Base-by-base conservation (phyloP, 2,329 filamentous ascomycete species). In the Fusarium vanettenii region DNA sequence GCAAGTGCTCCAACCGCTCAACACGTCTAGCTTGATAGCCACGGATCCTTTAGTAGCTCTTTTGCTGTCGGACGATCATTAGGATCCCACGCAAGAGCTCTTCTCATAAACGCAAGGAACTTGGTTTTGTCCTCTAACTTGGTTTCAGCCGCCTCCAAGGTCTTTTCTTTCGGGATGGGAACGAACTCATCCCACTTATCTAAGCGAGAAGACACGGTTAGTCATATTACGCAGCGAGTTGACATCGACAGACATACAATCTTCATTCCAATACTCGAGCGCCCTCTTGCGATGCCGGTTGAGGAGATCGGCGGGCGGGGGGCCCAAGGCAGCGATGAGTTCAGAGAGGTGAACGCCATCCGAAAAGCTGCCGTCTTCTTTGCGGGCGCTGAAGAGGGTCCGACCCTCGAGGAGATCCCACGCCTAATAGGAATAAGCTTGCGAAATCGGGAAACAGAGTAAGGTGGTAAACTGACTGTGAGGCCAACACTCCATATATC, bases 211-310 rank as follows among this genome's bases (percentile, higher is more conserved):
- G 9, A 8, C 6, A 39, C 1, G 6, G 14, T 57, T 25, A 39
- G 14, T 0, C 27, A 27, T 16, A 3, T 7, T 1, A 18, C 0
- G 22, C 2, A 1, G 5, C 8, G 18, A 2, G n/a, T 0, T 37
- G 14, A 6, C 4, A 37, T 11, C 5, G 5, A 3, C 4, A 57
- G 0, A 43, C 55, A 2, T 27, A 39, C 55, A 35, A 4, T 39
- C n/a, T 27, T 59, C 20, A n/a, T 59, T 4, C 55, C 33, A 59
- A 22, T 59, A 59, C 33, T 39, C 55, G 14, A 39, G 55, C 3
- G 55, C 55, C 7, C 55, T 39, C 16, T 59, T 5, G 1, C 8
- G 55, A 22, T 59, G 1, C 16, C 33, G 20, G 16, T 35, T 18
- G 3, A 59, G 55, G 0, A 59, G 22, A 14, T 59, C 6, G 11